phyloP scores from a whole-genome alignment of 2,329 filamentous ascomycete species.

The Apiospora phragmitis region DNA sequence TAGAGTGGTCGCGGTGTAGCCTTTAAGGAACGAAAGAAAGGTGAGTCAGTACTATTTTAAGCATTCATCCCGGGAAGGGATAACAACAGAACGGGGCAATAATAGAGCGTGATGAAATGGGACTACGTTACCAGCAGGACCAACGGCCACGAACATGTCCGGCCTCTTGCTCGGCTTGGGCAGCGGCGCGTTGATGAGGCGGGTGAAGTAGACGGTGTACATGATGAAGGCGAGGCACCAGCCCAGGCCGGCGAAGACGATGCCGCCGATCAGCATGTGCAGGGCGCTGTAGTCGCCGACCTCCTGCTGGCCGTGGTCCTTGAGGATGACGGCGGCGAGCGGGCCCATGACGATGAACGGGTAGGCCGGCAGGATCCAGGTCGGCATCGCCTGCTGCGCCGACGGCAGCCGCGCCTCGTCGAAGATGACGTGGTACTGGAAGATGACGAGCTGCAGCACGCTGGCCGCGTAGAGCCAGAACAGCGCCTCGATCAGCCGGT shows the following conservation, averaged over 20 bases:
- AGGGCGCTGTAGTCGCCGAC: conserved; percentile 31
- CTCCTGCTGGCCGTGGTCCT: not conserved
- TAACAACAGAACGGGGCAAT: not conserved
- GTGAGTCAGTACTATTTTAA: not conserved
- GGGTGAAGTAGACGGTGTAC: conserved; percentile 51
- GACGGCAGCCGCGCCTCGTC: conserved; percentile 38
- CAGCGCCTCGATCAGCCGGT: conserved; percentile 36
- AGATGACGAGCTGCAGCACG: conserved; percentile 13
- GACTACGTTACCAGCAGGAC: conserved; percentile 35
- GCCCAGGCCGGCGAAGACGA: conserved; percentile 52
- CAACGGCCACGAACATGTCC: conserved; percentile 54
- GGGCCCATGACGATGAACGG: conserved; percentile 52
- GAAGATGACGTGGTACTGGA: conserved; percentile 17
- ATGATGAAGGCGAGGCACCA: conserved; percentile 50
- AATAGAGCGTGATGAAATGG: not conserved
- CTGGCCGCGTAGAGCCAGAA: conserved; percentile 49
- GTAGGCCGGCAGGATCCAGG: conserved; percentile 53
- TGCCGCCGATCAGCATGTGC: conserved; percentile 47
- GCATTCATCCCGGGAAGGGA: too few relatives aligned
- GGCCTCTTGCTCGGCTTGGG: conserved; percentile 45
- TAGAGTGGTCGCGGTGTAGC: conserved; percentile 44
- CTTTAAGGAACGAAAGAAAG: conserved; percentile 16
- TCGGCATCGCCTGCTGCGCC: conserved; percentile 45
- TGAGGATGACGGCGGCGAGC: conserved; percentile 40
- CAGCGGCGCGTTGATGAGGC: conserved; percentile 49